Base-by-base conservation (phyloP, 2,329 filamentous ascomycete genomes). In the Arthrinium phaeospermum region DNA sequence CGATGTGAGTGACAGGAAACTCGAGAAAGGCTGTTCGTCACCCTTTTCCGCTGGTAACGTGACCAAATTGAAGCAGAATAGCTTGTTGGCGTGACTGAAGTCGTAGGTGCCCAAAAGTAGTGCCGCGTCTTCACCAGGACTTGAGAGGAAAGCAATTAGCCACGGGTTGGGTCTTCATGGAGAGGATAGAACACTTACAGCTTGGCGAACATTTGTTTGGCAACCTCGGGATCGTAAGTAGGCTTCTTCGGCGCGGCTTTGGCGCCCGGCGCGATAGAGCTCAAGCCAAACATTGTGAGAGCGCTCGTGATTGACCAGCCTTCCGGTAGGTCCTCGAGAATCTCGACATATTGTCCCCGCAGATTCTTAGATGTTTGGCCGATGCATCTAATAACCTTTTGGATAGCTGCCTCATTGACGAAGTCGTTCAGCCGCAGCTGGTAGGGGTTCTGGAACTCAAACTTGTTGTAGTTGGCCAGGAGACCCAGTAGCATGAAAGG, bases 401-500 rank as follows among this genome's bases (percentile, higher is more conserved):
- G 89, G 77, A 98, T 98, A 2, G 93, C 92, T 0, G 88, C 86
- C 79, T 98, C 95, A 79, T 99, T 98, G 78, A 98, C 94, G 82
- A 98, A 98, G 81, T 98, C 95, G 77, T 96, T 95, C 22, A 99
- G 88, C 41, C 96, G 93, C 74, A 97, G 86, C 78, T 96, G 93
- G 78, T 99, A 99, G 0, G 96, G 96, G 77, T 99, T 99, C 80
- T 98, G 95, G 72, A 97, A 96, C 82, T 99, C 96, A 79, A 99
- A 99, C 82, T 98, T 99, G 88, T 99, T 98, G 88, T 98, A 98
- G 83, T 98, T 99, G 75, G 94, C 93, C 70, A 99, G 86, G 4
- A 98, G 87, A 16, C 96, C 96, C 27, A 98, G 87, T 13, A 98
- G 88, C 19, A 92, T 90, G 76, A 98, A 95, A 0, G 96, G 93